Conservation (phyloP, 108 stramenopile genomes). For the Aurantiochytrium sp. region DNA sequence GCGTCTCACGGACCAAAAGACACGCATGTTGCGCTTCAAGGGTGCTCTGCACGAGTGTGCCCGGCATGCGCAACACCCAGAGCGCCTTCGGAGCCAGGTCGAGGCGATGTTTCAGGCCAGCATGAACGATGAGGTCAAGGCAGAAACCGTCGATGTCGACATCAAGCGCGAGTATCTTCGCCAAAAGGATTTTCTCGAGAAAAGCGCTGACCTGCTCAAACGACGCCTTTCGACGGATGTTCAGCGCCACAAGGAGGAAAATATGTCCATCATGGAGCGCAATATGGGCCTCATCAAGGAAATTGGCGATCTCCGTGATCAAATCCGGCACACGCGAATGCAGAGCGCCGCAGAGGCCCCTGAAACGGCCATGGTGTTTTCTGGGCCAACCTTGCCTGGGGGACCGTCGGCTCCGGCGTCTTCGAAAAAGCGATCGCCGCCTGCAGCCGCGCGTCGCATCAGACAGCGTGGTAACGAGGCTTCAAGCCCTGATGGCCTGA, state of each 20-base stretch:
- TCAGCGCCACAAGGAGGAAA: slow-evolving; percentile 36
- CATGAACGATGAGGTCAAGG: slow-evolving; percentile 31
- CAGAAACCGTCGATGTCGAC: slow-evolving; percentile 23
- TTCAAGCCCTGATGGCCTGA: no score
- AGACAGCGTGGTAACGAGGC: no score
- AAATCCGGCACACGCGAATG: background rate
- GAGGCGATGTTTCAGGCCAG: slow-evolving; percentile 41
- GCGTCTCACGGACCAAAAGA: slow-evolving; percentile 14
- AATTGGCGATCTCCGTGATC: slow-evolving; percentile 44
- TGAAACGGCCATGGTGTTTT: background rate
- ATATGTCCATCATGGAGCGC: slow-evolving; percentile 40
- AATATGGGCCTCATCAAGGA: slow-evolving; percentile 49
- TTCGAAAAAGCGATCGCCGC: no score
- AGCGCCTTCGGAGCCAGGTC: slow-evolving; percentile 36
- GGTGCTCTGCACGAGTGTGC: slow-evolving; percentile 31
- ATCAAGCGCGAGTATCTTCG: slow-evolving; percentile 49
- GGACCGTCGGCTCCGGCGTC: background rate
- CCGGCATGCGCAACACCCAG: background rate
- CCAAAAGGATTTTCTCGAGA: slow-evolving; percentile 49
- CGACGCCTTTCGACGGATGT: slow-evolving; percentile 44
- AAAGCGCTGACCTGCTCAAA: slow-evolving; percentile 39
- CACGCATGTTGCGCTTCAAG: slow-evolving; percentile 27
- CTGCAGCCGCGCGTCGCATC: no score
- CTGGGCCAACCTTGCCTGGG: background rate
- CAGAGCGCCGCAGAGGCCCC: background rate